phyloP scores from a whole-genome alignment of 2,329 filamentous ascomycete species.

The Gremmenia infestans region DNA sequence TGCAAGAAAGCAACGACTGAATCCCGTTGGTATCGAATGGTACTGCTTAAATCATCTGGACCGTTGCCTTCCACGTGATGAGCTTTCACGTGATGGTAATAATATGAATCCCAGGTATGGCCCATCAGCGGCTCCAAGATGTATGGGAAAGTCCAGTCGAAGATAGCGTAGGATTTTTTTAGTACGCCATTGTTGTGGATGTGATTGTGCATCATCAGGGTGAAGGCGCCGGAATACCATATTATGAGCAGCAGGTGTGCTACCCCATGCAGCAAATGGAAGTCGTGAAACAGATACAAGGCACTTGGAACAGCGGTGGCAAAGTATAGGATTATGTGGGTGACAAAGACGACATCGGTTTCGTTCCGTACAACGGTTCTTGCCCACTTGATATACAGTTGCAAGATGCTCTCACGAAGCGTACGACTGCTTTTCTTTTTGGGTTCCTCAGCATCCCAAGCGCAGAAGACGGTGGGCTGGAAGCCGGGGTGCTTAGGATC shows the following conservation, averaged over 20 bases:
- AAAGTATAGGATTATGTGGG: constrained; percentile 69
- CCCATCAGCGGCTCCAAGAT: constrained; percentile 71
- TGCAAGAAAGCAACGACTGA: constrained; percentile 59
- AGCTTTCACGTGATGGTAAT: constrained; percentile 81
- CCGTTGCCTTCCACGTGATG: constrained; percentile 81
- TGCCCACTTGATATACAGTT: constrained; percentile 19
- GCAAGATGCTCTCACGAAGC: constrained; percentile 7
- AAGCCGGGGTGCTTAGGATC: constrained; percentile 12
- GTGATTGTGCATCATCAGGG: constrained; percentile 79
- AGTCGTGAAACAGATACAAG: constrained; percentile 57
- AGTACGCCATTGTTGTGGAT: constrained; percentile 73
- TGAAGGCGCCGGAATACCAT: constrained; percentile 69
- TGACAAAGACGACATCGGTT: constrained; percentile 71
- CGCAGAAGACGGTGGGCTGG: constrained; percentile 21
- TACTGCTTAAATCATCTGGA: constrained; percentile 69
- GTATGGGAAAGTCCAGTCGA: constrained; percentile 68
- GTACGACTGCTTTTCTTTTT: constrained; percentile 10
- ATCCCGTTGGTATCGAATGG: constrained; percentile 72
- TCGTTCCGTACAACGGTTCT: constrained; percentile 19
- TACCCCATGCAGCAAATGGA: constrained; percentile 63
- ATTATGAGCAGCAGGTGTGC: constrained; percentile 61
- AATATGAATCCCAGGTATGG: constrained; percentile 82
- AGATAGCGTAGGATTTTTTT: constrained; percentile 43
- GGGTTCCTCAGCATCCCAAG: constrained; percentile 17
- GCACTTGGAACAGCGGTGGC: constrained; percentile 66